Evolutionary conservation across 495 filamentous ascomycete genomes (phyloP).

Genomic region (Lasiosphaeria miniovina): DNA sequence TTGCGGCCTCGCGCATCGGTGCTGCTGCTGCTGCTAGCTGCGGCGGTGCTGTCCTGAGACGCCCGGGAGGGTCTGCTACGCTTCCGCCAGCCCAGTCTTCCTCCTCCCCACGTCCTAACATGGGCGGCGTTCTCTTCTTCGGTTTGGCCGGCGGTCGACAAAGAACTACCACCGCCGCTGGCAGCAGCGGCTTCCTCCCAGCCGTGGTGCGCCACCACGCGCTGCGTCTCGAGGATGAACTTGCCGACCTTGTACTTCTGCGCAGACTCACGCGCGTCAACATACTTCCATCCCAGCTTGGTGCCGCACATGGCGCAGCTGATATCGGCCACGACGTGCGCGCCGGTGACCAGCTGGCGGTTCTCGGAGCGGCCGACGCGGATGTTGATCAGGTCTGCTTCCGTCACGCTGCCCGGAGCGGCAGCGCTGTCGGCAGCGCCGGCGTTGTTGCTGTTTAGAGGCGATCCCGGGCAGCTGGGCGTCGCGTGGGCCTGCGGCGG

Average conservation of each 20-base stretch:
- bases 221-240: constrained; percentile 87
- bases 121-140: neutral
- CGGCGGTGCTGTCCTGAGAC: too few relatives aligned
- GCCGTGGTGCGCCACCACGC: constrained; percentile 59
- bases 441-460: constrained; percentile 27
- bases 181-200: constrained; percentile 59
- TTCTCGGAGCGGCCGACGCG: constrained; percentile 54
- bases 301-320: constrained; percentile 53
- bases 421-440: constrained; percentile 12
- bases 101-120: too few relatives aligned
- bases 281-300: constrained; percentile 90
- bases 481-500: constrained; percentile 34
- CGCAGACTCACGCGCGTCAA: constrained; percentile 72
- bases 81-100: too few relatives aligned
- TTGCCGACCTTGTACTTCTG: constrained; percentile 95
- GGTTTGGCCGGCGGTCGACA: neutral
- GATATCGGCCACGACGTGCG: constrained; percentile 63
- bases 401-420: neutral
- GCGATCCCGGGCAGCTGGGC: constrained; percentile 20
- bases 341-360: constrained; percentile 75
- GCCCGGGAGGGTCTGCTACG: too few relatives aligned
- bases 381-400: constrained; percentile 42
- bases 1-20: constrained; percentile 11
- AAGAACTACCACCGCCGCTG: neutral
- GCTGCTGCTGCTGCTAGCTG: neutral